Conservation (phyloP, 1,284 basidiomycete species). For the Cutaneotrichosporon dermatis region DNA sequence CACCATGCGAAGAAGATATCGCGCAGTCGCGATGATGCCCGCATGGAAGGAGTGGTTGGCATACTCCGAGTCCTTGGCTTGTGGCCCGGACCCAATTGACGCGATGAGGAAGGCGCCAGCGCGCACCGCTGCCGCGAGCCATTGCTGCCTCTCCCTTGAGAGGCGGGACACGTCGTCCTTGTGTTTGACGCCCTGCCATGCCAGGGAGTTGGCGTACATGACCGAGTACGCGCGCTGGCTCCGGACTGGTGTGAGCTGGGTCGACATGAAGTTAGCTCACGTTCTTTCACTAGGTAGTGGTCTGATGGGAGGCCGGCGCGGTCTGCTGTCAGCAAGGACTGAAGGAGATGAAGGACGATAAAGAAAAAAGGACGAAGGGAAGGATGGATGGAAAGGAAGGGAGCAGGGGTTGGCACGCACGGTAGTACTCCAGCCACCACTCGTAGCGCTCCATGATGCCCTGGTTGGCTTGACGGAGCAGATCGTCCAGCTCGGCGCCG, state of each 20-base stretch:
- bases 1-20: slow-evolving; percentile 19
- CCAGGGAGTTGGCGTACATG: slow-evolving; percentile 8
- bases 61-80: slow-evolving; percentile 9
- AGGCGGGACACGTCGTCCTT: slow-evolving; percentile 3
- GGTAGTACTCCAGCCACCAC: slow-evolving; percentile 14
- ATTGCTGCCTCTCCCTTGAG: slow-evolving; percentile 8
- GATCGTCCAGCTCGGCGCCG: neutral
- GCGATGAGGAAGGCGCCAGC: slow-evolving; percentile 11
- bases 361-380: too few species aligned
- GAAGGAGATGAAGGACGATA: too few species aligned
- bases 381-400: too few species aligned
- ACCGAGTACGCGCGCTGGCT: slow-evolving; percentile 6
- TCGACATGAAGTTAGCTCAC: neutral
- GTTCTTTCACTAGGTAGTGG: slow-evolving; percentile 19
- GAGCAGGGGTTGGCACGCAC: neutral
- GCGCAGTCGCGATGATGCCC: slow-evolving; percentile 15
- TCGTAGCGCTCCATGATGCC: slow-evolving; percentile 4
- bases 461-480: slow-evolving; percentile 6
- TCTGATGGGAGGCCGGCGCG: slow-evolving; percentile 5
- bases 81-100: slow-evolving; percentile 2
- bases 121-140: slow-evolving; percentile 9
- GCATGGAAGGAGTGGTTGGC: slow-evolving; percentile 15
- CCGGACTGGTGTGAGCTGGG: neutral
- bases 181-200: slow-evolving; percentile 5
- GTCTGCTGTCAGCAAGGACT: neutral